Evolutionary conservation across 2,329 filamentous ascomycete genomes (phyloP).

Genomic region (Cercospora sojina): DNA sequence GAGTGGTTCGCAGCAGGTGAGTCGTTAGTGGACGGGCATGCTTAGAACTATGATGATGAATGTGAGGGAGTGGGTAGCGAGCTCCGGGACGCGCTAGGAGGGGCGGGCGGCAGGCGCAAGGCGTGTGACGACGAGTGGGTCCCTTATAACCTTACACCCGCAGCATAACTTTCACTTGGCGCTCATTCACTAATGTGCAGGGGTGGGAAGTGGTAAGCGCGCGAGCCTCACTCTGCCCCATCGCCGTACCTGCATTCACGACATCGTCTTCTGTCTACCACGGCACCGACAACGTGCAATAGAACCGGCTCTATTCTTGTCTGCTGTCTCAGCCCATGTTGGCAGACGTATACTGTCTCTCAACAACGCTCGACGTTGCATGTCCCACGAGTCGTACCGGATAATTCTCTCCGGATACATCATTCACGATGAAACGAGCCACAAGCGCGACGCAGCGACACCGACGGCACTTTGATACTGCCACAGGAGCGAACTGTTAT

Average conservation of each 20-base stretch:
- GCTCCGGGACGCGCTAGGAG: background rate
- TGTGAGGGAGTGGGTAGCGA: background rate
- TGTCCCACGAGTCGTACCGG: background rate
- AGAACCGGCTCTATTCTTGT: background rate
- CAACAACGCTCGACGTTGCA: background rate
- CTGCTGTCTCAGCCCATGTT: background rate
- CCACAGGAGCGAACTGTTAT: background rate
- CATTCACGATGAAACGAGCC: background rate
- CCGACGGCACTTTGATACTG: background rate
- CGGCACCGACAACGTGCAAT: conserved; percentile 3
- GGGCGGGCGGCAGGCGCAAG: background rate
- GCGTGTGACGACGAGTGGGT: background rate
- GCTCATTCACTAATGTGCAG: background rate
- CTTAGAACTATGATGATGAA: background rate
- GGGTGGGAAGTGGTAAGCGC: background rate
- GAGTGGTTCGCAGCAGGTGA: background rate
- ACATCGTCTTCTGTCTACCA: background rate
- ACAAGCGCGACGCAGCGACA: background rate
- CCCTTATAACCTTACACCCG: background rate
- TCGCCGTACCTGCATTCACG: background rate
- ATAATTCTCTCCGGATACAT: background rate
- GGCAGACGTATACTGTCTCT: background rate
- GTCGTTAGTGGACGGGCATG: background rate
- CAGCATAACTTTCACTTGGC: background rate
- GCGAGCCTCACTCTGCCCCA: background rate